Evolutionary conservation across 495 filamentous ascomycete species (phyloP).

Genomic region (Aspergillus sparsus): DNA sequence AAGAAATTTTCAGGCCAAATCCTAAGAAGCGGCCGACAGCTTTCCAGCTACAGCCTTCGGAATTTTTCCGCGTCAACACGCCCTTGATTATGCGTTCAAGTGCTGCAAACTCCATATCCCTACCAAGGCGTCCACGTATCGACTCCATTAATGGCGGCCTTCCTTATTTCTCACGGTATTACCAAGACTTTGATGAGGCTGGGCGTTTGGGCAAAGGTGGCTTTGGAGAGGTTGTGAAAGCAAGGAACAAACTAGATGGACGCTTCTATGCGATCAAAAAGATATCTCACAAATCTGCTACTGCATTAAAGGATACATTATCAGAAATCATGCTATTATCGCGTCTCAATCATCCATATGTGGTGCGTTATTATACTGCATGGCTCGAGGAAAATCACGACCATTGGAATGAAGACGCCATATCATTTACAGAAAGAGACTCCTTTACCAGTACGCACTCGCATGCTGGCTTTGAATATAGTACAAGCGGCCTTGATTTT

Average conservation of each 20-base stretch:
- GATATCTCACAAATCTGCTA: slow-evolving; percentile 77
- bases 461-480: slow-evolving; percentile 63
- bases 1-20: slow-evolving; percentile 79
- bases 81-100: slow-evolving; percentile 45
- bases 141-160: slow-evolving; percentile 45
- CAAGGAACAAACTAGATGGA: slow-evolving; percentile 89
- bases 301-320: slow-evolving; percentile 79
- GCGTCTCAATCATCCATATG: slow-evolving; percentile 89
- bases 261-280: slow-evolving; percentile 96
- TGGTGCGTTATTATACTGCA: slow-evolving; percentile 92
- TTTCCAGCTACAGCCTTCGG: slow-evolving; percentile 84
- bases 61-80: slow-evolving; percentile 71
- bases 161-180: slow-evolving; percentile 67
- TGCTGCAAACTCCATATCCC: slow-evolving; percentile 42
- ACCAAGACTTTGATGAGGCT: slow-evolving; percentile 85
- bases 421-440: slow-evolving; percentile 57
- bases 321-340: slow-evolving; percentile 92
- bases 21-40: slow-evolving; percentile 82
- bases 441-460: slow-evolving; percentile 42
- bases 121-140: slow-evolving; percentile 44
- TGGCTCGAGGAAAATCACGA: slow-evolving; percentile 81
- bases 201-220: slow-evolving; percentile 89
- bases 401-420: slow-evolving; percentile 57
- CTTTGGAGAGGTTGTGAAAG: slow-evolving; percentile 96
- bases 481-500: slow-evolving; percentile 85